Percentiles rank a stretch among this genome's conserved stretches.
Evolutionary conservation across 305 asterid species (phyloP).

Genomic region (Salvia sclarea): DNA sequence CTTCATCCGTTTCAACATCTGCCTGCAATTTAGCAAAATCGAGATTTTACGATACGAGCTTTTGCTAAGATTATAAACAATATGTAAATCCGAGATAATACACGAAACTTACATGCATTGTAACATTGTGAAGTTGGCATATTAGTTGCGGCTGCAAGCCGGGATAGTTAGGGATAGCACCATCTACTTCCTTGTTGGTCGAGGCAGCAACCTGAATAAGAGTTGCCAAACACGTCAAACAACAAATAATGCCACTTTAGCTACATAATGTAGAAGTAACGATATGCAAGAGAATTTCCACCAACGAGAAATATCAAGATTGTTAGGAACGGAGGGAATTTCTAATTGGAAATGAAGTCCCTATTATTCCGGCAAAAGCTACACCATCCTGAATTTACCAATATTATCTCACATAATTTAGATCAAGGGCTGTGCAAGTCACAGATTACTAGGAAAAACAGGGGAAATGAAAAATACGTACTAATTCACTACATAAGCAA

Average conservation of each 20-base stretch:
- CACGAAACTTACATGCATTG: constrained; percentile 84
- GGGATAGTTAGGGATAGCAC: constrained; percentile 84
- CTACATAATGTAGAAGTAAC: neutral
- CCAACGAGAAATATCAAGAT: neutral
- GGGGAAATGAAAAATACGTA: neutral
- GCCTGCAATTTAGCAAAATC: constrained; percentile 59
- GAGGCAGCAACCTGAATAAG: constrained; percentile 82
- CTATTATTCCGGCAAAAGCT: neutral
- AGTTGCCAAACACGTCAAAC: neutral
- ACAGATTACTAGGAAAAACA: neutral
- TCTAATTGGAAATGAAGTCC: neutral
- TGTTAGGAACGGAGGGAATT: neutral
- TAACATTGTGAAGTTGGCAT: constrained; percentile 93
- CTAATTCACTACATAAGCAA: neutral
- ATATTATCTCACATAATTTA: neutral
- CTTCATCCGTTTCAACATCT: constrained; percentile 93
- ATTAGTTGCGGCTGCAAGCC: constrained; percentile 88
- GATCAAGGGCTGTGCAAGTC: neutral
- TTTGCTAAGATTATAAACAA: neutral
- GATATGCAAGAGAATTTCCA: neutral
- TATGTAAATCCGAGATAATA: neutral
- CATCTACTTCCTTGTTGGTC: constrained; percentile 87
- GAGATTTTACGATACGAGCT: neutral
- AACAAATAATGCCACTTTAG: too few relatives aligned
- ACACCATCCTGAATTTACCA: neutral